Evolutionary conservation across 352 stramenopile genomes (phyloP).

Genomic region (Phytophthora pinifolia): DNA sequence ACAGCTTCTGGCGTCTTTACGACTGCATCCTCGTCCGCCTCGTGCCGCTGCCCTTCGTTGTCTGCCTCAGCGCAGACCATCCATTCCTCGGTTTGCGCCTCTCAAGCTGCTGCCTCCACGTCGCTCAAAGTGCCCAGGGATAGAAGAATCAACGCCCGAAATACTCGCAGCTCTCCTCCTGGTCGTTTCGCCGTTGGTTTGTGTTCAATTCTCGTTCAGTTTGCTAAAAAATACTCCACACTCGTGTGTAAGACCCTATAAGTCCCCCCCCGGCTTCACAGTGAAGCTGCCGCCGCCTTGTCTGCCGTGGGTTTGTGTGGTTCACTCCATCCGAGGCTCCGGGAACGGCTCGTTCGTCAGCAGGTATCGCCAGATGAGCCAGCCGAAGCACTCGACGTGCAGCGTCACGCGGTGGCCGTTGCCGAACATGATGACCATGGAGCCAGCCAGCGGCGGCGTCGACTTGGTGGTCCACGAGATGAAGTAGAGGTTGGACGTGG

Average conservation of each 20-base stretch:
- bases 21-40: slow-evolving; percentile 1
- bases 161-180: slow-evolving; percentile 4
- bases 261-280: background rate
- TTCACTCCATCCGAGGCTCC: slow-evolving; percentile 50
- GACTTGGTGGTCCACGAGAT: slow-evolving; percentile 87
- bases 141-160: slow-evolving; percentile 8
- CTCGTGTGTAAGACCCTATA: slow-evolving; percentile 17
- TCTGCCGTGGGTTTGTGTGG: no score
- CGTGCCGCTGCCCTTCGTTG: slow-evolving; percentile 15
- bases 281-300: slow-evolving; percentile 6
- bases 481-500: slow-evolving; percentile 76
- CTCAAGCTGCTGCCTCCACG: no score
- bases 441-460: slow-evolving; percentile 60
- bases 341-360: slow-evolving; percentile 83
- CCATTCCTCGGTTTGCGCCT: no score
- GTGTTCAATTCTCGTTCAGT: slow-evolving; percentile 7
- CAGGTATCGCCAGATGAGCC: slow-evolving; percentile 86
- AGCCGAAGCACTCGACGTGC: slow-evolving; percentile 84
- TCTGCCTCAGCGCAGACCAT: slow-evolving; percentile 21
- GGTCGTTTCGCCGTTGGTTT: slow-evolving; percentile 14
- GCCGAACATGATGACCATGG: slow-evolving; percentile 87
- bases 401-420: slow-evolving; percentile 81
- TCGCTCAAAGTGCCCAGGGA: slow-evolving; percentile 1
- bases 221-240: slow-evolving; percentile 18
- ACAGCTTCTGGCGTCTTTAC: no score